Conservation (phyloP, 768 basidiomycete genomes). For the Lactarius tabidus region DNA sequence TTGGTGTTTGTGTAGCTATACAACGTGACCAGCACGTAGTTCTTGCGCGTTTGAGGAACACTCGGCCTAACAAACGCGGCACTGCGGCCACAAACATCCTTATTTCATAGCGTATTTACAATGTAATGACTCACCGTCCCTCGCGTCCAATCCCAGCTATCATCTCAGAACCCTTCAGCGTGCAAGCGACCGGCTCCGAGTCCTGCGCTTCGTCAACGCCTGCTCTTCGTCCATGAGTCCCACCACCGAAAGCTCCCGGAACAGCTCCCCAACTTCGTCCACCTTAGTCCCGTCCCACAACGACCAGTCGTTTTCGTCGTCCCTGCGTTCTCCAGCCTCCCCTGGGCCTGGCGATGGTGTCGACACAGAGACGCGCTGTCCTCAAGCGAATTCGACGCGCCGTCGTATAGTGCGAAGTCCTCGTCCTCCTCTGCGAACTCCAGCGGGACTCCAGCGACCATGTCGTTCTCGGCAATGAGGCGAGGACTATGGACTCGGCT, state of each 20-base stretch:
- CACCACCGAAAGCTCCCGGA: slow-evolving; percentile 35
- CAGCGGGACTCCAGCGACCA: slow-evolving; percentile 40
- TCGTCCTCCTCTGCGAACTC: slow-evolving; percentile 70
- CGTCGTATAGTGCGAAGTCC: slow-evolving; percentile 40
- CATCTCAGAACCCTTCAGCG: background rate
- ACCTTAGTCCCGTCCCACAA: slow-evolving; percentile 31
- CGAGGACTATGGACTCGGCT: slow-evolving; percentile 47
- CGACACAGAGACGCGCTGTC: slow-evolving; percentile 33
- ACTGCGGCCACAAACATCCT: no score
- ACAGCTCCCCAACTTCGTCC: slow-evolving; percentile 36
- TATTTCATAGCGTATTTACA: background rate
- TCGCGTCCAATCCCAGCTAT: background rate
- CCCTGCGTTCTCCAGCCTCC: slow-evolving; percentile 27
- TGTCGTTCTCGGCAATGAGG: slow-evolving; percentile 31
- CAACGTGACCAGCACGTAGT: slow-evolving; percentile 68
- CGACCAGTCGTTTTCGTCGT: slow-evolving; percentile 28
- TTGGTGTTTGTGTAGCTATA: slow-evolving; percentile 58
- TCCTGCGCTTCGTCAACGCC: slow-evolving; percentile 23
- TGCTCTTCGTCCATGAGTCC: slow-evolving; percentile 38
- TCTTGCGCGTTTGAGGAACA: slow-evolving; percentile 75
- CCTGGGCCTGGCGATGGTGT: slow-evolving; percentile 40
- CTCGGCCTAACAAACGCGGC: slow-evolving; percentile 38
- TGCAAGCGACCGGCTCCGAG: slow-evolving; percentile 11
- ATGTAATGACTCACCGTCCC: background rate
- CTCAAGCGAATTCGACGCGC: slow-evolving; percentile 27